Conservation (phyloP, 176 grass and related monocot genomes). For the Aegilops longissima region DNA sequence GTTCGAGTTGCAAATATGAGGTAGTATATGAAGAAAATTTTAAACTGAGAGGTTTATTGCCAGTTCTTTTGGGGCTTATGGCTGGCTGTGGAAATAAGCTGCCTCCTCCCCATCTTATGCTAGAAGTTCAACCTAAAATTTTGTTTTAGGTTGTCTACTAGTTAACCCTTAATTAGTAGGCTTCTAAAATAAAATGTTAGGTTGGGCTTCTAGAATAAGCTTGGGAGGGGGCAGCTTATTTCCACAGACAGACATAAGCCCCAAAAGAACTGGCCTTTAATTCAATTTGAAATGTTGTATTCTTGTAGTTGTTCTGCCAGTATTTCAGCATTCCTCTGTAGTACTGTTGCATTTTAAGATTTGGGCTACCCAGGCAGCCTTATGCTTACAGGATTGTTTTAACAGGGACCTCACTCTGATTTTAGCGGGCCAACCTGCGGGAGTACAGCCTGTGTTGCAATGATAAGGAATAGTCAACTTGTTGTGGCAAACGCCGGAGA, state of each 20-base stretch:
- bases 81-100: too few relatives aligned
- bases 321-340: neutral
- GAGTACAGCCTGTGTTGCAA: slow-evolving; percentile 89
- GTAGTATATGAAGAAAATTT: neutral
- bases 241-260: too few relatives aligned
- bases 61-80: neutral
- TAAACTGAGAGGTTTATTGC: neutral
- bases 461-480: slow-evolving; percentile 79
- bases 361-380: slow-evolving; percentile 6
- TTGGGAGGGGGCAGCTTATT: too few relatives aligned
- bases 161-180: too few relatives aligned
- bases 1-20: neutral
- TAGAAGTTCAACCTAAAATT: too few relatives aligned
- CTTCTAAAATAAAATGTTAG: too few relatives aligned
- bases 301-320: neutral
- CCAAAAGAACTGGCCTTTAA: neutral
- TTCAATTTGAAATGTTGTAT: neutral
- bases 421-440: slow-evolving; percentile 79
- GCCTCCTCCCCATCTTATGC: too few relatives aligned
- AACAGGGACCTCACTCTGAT: slow-evolving; percentile 93
- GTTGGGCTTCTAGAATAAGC: too few relatives aligned
- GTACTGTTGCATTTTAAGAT: slow-evolving; percentile 1
- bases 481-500: slow-evolving; percentile 93
- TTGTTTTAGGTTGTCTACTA: too few relatives aligned
- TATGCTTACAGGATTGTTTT: slow-evolving; percentile 21